These are phyloP conservation scores for Colletotrichum sp. DNA, from an alignment of 2,329 filamentous ascomycete genomes.

Conservation along the genomic window DNA sequence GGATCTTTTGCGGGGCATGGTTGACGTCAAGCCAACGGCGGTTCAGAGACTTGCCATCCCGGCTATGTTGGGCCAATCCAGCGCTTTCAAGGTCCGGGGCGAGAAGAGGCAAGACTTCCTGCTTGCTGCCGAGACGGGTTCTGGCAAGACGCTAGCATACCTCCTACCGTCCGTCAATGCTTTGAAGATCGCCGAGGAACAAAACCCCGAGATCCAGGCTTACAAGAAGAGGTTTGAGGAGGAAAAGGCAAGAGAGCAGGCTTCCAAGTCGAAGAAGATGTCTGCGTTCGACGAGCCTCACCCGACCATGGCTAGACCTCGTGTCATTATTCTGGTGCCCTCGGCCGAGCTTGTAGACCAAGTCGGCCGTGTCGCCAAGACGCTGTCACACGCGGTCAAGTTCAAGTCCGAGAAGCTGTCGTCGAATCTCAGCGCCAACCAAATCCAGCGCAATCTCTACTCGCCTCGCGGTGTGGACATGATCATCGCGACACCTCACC, in stretches of 20 bases:
- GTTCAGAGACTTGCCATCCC: slow-evolving; percentile 91
- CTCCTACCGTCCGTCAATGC: slow-evolving; percentile 84
- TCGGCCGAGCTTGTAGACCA: slow-evolving; percentile 92
- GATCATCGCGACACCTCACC: slow-evolving; percentile 85
- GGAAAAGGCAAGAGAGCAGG: slow-evolving; percentile 61
- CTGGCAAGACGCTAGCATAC: slow-evolving; percentile 95
- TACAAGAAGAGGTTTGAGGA: slow-evolving; percentile 61
- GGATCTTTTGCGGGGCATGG: slow-evolving; percentile 77
- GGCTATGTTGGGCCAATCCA: slow-evolving; percentile 68
- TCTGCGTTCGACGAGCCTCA: slow-evolving; percentile 69
- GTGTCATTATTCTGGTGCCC: slow-evolving; percentile 85
- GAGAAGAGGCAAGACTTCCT: slow-evolving; percentile 65
- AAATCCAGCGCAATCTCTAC: slow-evolving; percentile 87
- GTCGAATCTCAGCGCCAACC: slow-evolving; percentile 73
- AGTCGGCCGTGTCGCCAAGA: slow-evolving; percentile 81
- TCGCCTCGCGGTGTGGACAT: slow-evolving; percentile 82
- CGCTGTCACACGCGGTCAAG: slow-evolving; percentile 83
- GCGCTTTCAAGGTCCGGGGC: slow-evolving; percentile 36
- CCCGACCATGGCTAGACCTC: slow-evolving; percentile 78
- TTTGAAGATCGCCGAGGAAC: slow-evolving; percentile 76
- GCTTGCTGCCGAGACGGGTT: slow-evolving; percentile 93
- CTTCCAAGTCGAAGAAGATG: slow-evolving; percentile 61
- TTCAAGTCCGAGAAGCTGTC: slow-evolving; percentile 86
- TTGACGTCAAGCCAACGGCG: slow-evolving; percentile 81
- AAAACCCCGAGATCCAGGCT: slow-evolving; percentile 62